Percentiles rank a stretch among this genome's conserved stretches.
These are phyloP conservation scores for Byssothecium circinans DNA, from an alignment of 2,329 filamentous ascomycete species.

Conservation along the genomic window DNA sequence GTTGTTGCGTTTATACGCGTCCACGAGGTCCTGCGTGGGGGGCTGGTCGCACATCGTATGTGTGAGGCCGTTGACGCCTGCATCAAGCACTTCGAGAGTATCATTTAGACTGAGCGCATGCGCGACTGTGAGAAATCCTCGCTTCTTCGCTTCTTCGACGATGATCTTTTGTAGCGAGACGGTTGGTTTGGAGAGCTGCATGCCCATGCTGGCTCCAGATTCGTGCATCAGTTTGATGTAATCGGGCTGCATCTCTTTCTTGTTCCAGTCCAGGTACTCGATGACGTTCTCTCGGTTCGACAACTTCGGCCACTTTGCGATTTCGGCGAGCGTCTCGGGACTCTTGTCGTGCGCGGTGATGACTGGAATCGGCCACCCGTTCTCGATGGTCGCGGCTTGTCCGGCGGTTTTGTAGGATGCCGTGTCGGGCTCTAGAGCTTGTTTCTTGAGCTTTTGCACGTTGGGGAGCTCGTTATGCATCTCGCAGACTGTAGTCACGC, in stretches of 20 bases:
- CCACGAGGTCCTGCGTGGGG: conserved; percentile 43
- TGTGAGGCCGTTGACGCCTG: conserved; percentile 49
- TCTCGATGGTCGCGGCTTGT: conserved; percentile 54
- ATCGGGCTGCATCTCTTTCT: conserved; percentile 46
- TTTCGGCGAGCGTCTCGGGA: conserved; percentile 41
- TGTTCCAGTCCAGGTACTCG: conserved; percentile 46
- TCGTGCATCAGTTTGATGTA: conserved; percentile 59
- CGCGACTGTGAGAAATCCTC: conserved; percentile 44
- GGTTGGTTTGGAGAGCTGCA: conserved; percentile 43
- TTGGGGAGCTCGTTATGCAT: conserved; percentile 48
- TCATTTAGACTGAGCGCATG: conserved; percentile 46
- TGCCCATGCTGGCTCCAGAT: conserved; percentile 46
- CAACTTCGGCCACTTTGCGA: conserved; percentile 53
- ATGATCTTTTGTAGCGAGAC: conserved; percentile 51
- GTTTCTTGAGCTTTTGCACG: conserved; percentile 32
- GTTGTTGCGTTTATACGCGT: conserved; percentile 47
- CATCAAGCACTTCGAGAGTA: conserved; percentile 46
- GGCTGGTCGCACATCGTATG: conserved; percentile 48
- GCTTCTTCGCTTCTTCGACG: conserved; percentile 44
- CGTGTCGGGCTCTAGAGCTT: conserved; percentile 35
- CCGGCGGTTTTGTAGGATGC: conserved; percentile 55
- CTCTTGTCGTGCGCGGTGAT: conserved; percentile 45
- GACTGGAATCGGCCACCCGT: conserved; percentile 55
- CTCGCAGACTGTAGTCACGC: conserved; percentile 56
- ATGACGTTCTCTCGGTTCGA: conserved; percentile 45